Evolutionary conservation across 129 eudicot species (phyloP).

Genomic region (Smallanthus sonchifolius): DNA sequence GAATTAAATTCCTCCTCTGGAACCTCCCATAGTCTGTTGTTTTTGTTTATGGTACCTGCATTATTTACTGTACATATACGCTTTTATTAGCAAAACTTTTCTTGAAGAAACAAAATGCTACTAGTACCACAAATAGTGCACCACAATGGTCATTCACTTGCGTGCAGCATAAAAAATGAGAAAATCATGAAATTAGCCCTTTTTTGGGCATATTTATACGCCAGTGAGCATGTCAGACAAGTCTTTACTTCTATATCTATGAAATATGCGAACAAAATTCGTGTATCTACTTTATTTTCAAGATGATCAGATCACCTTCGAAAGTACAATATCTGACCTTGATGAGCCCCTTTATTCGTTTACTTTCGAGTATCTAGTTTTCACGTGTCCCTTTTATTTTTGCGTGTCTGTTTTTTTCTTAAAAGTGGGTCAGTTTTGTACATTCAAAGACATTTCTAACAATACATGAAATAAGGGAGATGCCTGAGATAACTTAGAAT

Average conservation of each 20-base stretch:
- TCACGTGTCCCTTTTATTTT: background rate
- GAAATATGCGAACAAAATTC: background rate
- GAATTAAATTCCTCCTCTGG: constrained; percentile 89
- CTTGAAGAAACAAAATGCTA: background rate
- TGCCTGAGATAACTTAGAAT: background rate
- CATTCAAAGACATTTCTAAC: background rate
- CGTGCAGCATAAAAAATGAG: background rate
- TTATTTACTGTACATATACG: constrained; percentile 55
- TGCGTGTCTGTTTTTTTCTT: background rate
- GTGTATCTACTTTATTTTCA: background rate
- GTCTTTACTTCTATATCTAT: background rate
- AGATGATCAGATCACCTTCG: background rate
- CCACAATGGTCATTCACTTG: background rate
- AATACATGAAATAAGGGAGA: background rate
- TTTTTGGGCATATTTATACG: background rate
- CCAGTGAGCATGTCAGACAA: background rate
- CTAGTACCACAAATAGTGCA: background rate
- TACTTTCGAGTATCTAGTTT: background rate
- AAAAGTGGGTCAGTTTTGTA: background rate
- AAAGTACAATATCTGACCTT: background rate
- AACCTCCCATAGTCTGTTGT: constrained; percentile 91
- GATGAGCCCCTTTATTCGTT: background rate
- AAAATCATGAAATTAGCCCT: background rate
- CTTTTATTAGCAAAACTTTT: constrained; percentile 6
- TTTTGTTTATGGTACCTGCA: constrained; percentile 93